Percentiles rank a stretch among this genome's conserved stretches.
phyloP scores from a whole-genome alignment of 2,329 filamentous ascomycete species.

The Elsinoe fawcettii region DNA sequence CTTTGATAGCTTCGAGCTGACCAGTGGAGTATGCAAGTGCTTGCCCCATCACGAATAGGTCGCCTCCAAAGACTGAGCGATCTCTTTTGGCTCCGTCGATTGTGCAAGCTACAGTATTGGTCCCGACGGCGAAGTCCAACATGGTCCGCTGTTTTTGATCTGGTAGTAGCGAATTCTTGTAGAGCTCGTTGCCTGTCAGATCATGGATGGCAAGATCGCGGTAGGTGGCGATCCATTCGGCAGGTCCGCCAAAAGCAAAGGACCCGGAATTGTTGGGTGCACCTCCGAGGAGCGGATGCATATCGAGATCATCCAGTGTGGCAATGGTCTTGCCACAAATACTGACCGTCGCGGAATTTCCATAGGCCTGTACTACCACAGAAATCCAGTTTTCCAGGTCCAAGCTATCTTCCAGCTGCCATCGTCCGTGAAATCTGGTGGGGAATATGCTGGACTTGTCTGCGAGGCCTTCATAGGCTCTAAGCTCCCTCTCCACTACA shows the following conservation, averaged over 20 bases:
- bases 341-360: not conserved
- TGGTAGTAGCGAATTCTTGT: not conserved
- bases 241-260: not conserved
- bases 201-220: not conserved
- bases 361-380: not conserved
- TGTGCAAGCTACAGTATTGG: constrained; percentile 16
- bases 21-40: not conserved
- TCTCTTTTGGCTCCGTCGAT: constrained; percentile 20
- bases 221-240: not conserved
- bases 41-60: constrained; percentile 12
- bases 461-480: not conserved
- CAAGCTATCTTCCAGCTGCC: not conserved
- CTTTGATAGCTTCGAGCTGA: not conserved
- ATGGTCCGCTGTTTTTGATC: constrained; percentile 12
- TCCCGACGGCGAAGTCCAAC: constrained; percentile 16
- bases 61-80: constrained; percentile 18
- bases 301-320: not conserved
- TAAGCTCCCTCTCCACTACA: not conserved
- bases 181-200: not conserved
- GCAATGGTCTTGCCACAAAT: not conserved
- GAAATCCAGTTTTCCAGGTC: not conserved
- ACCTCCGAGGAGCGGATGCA: not conserved
- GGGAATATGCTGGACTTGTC: not conserved
- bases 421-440: not conserved
- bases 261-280: not conserved